These are phyloP conservation scores for Ceratocystis albifundus DNA, from an alignment of 2,329 filamentous ascomycete genomes.

Conservation along the genomic window DNA sequence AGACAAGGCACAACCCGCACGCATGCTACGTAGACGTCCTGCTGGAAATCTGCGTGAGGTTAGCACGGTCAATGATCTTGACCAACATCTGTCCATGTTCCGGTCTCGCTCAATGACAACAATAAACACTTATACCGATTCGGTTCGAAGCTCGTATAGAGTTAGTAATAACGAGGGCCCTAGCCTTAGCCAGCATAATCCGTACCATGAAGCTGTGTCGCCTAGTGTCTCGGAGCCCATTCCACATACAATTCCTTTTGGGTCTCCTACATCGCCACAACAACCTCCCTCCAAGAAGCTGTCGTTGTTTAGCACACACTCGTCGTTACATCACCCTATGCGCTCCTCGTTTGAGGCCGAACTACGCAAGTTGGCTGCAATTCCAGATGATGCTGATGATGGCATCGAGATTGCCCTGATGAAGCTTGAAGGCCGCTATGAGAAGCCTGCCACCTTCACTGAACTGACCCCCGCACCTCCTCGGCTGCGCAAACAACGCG, in stretches of 20 bases:
- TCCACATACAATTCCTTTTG: slow-evolving; percentile 44
- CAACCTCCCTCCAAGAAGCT: slow-evolving; percentile 30
- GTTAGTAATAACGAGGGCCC: slow-evolving; percentile 30
- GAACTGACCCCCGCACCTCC: slow-evolving; percentile 5
- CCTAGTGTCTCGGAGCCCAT: slow-evolving; percentile 34
- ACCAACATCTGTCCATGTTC: slow-evolving; percentile 28
- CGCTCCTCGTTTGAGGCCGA: slow-evolving; percentile 76
- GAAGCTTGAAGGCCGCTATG: slow-evolving; percentile 82
- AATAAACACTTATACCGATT: slow-evolving; percentile 50
- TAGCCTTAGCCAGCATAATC: slow-evolving; percentile 23
- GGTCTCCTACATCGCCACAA: slow-evolving; percentile 34
- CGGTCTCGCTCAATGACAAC: slow-evolving; percentile 43
- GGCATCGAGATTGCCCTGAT: slow-evolving; percentile 85
- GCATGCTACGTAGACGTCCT: slow-evolving; percentile 57
- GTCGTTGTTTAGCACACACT: slow-evolving; percentile 50
- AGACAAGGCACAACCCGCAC: slow-evolving; percentile 40
- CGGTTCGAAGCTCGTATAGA: slow-evolving; percentile 43
- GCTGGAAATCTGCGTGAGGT: slow-evolving; percentile 64
- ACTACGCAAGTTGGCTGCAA: slow-evolving; percentile 72
- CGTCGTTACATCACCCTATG: slow-evolving; percentile 48
- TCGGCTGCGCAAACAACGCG: slow-evolving; percentile 18
- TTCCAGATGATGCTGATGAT: slow-evolving; percentile 74
- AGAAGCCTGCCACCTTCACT: slow-evolving; percentile 32
- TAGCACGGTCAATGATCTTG: slow-evolving; percentile 51
- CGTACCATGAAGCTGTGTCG: slow-evolving; percentile 35